A percentile compares a stretch with the other conserved stretches of the same genome.
Conservation (phyloP, 176 grass and related monocot genomes). For the Thinopyrum elongatum region DNA sequence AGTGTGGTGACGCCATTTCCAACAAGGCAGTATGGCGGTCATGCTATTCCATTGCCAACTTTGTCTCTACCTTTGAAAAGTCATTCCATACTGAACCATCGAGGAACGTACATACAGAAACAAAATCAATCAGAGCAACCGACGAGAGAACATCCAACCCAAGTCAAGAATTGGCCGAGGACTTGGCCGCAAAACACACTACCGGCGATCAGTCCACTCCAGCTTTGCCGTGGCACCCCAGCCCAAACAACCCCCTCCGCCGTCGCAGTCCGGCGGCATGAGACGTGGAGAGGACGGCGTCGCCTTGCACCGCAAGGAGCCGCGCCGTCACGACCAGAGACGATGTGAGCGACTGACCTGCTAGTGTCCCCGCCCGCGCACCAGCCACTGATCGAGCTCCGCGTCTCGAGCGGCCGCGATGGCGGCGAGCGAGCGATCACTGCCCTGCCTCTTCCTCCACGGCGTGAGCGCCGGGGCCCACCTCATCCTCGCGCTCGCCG, state of each 20-base stretch:
- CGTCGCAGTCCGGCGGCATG: neutral
- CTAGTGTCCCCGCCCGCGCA: neutral
- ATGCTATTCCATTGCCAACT: neutral
- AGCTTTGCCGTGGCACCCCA: neutral
- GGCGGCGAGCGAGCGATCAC: neutral
- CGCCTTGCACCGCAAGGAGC: slow-evolving; percentile 40
- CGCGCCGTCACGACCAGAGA: slow-evolving; percentile 5
- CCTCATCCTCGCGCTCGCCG: slow-evolving; percentile 32
- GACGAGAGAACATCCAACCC: neutral
- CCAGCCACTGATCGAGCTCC: neutral
- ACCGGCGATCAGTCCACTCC: neutral
- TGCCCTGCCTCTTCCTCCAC: slow-evolving; percentile 18
- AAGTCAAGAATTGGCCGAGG: neutral
- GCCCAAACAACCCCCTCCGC: neutral
- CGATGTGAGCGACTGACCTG: neutral
- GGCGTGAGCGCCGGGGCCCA: neutral
- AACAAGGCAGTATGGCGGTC: neutral
- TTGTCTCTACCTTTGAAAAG: neutral
- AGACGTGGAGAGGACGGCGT: neutral
- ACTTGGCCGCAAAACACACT: neutral
- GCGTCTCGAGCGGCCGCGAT: neutral
- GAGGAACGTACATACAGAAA: neutral
- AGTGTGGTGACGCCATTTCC: neutral
- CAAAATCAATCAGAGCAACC: neutral
- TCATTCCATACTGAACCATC: neutral